A percentile compares a stretch with the other conserved stretches of the same genome.
phyloP scores from a whole-genome alignment of 768 basidiomycete genomes.

The Psilocybe sp. region DNA sequence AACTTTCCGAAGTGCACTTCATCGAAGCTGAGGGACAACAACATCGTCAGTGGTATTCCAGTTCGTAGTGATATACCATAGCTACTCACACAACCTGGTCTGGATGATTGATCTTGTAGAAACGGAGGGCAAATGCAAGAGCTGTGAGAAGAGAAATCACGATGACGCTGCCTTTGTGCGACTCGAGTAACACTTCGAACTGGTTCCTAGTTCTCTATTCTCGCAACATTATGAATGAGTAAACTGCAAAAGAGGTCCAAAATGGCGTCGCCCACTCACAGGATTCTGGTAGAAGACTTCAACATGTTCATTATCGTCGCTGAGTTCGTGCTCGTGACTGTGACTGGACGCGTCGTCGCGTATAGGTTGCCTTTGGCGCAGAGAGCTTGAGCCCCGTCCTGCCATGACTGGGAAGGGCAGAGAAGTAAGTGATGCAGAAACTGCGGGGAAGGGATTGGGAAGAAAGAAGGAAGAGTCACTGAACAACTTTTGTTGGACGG shows the following conservation, averaged over 20 bases:
- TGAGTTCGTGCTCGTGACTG: slow-evolving; percentile 24
- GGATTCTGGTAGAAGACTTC: slow-evolving; percentile 47
- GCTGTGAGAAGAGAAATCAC: slow-evolving; percentile 66
- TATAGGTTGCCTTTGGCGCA: slow-evolving; percentile 16
- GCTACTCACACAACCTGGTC: slow-evolving; percentile 87
- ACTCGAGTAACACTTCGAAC: slow-evolving; percentile 62
- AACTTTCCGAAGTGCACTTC: slow-evolving; percentile 99
- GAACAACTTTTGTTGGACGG: neutral
- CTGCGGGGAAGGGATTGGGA: slow-evolving; percentile 7
- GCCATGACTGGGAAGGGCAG: slow-evolving; percentile 28
- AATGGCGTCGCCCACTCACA: slow-evolving; percentile 28
- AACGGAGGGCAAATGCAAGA: slow-evolving; percentile 79
- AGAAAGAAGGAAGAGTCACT: slow-evolving; percentile 9
- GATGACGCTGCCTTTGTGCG: slow-evolving; percentile 56
- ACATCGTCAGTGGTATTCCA: neutral
- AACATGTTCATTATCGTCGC: slow-evolving; percentile 53
- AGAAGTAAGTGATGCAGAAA: slow-evolving; percentile 9
- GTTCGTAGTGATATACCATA: slow-evolving; percentile 1
- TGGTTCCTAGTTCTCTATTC: slow-evolving; percentile 53
- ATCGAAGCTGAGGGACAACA: slow-evolving; percentile 66
- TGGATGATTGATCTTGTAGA: slow-evolving; percentile 93
- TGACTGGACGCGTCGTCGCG: slow-evolving; percentile 17
- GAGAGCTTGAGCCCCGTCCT: slow-evolving; percentile 24
- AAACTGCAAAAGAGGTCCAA: neutral
- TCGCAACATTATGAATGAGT: neutral